Evolutionary conservation across 192 early-diverging fungal species (phyloP), one percentile per base, ranked within the genome.

Genomic region (Coemansia sp.): DNA sequence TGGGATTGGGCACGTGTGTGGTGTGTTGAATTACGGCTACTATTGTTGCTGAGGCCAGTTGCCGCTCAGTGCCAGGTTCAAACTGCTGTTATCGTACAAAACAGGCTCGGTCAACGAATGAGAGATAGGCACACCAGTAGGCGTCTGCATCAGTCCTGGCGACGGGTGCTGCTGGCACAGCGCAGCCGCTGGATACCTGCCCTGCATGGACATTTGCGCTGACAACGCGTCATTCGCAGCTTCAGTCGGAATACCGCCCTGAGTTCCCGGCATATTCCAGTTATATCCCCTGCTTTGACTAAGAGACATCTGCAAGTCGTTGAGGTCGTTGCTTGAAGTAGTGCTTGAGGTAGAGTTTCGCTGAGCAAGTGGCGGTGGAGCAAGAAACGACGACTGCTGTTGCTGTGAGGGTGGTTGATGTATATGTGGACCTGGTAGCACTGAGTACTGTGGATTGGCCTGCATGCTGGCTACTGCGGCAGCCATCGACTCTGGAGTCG

Each of bases 31-130:
- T 18, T 29, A 29, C 11, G 11, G n/a, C 32, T 18, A 38, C 16
- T 43, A 22, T 29, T 26, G 38, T n/a, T 57, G 63, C 18, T 32
- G 29, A 24, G 43, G 32, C 55, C 18, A 49, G 43, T 68, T 68
- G 27, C 53, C 23, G 35, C 55, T 59, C 20, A 57, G 41, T 14
- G 59, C 27, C 20, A 43, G 19, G 41, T 50, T 35, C 35, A 53
- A 10, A 19, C 38, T 35, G 52, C 56, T 53, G n/a, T 24, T 54
- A 18, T 57, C 71, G 57, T 64, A 64, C 45, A 62, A 18, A 35
- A 63, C 56, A 11, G 78, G 72, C 23, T 81, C 68, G 12, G 73
- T 81, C 29, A 69, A 43, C 29, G 72, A 58, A 52, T 74, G 78
- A 14, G 72, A 50, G 19, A 81, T 70, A 1, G 78, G 73, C 9